Evolutionary conservation across 805 yeast genomes (phyloP), one percentile per base, ranked within the genome.

Genomic region (Teunomyces lycoperdinae): DNA sequence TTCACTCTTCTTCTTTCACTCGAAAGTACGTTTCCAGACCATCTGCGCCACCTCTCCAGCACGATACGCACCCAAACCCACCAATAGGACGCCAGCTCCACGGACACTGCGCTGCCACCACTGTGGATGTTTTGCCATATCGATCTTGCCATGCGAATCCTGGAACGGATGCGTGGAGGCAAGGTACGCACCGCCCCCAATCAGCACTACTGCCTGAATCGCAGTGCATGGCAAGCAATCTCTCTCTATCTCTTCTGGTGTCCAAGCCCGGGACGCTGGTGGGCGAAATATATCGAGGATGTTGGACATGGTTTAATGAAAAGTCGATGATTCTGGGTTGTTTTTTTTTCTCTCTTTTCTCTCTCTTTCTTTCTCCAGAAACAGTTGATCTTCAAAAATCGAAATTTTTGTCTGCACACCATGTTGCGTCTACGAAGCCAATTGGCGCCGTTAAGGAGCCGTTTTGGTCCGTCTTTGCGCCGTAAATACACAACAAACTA

Each of bases 171-270:
- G 59, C 1, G 87, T 86, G 14, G 83, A 67, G 13, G 77, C 73
- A 49, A 87, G 72, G 63, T 84, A 87, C 0, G 74, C 60, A 20
- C 94, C 95, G 4, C 84, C 84, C 3, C 73, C 80, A 0, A 84
- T 48, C 26, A 84, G 73, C 13, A 82, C 76, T 7, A 76, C 58
- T 1, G 89, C 74, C 40, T 86, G 85, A 71, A 85, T 79, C 1
- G 81, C 61, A 50, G 86, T 85, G 58, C 96, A 87, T 2, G 86
- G 81, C 1, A 84, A 54, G 58, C 96, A 87, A 53, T 78, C 83
- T 49, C 70, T 70, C 44, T 73, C 73, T n/a, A 46, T 44, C 50
- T 74, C 77, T 20, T 74, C 75, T 2, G 59, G 58, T 1, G 69
- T 57, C 10, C 77, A 57, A 43, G 68, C 74, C 24, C 78, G 63